These are phyloP conservation scores for Penicillium sp. DNA, from an alignment of 2,329 filamentous ascomycete genomes.

Conservation along the genomic window DNA sequence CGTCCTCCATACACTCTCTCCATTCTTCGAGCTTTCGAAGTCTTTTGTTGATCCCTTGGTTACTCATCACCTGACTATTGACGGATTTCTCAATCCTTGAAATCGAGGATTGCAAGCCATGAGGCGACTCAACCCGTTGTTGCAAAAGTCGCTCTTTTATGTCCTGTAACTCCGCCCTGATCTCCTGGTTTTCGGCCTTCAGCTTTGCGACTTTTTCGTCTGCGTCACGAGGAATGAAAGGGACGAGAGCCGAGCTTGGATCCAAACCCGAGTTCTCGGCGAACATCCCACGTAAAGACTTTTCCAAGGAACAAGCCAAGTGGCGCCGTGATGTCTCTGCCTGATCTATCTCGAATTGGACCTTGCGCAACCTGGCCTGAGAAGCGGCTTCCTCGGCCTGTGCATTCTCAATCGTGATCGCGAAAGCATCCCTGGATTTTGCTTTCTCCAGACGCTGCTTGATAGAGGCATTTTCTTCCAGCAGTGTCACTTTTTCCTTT, in stretches of 20 bases:
- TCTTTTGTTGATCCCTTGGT: neutral
- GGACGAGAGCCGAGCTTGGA: neutral
- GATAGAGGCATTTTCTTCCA: neutral
- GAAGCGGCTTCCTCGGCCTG: neutral
- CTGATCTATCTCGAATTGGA: neutral
- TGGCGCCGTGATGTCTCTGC: neutral
- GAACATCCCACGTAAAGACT: neutral
- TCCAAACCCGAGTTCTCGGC: neutral
- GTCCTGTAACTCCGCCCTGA: neutral
- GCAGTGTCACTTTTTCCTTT: neutral
- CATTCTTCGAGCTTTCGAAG: neutral
- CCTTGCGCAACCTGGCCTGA: neutral
- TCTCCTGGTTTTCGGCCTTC: slow-evolving; percentile 10
- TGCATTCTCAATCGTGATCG: neutral
- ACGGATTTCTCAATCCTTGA: slow-evolving; percentile 3
- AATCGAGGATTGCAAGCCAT: neutral
- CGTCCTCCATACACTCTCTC: neutral
- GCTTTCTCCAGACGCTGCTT: slow-evolving; percentile 1
- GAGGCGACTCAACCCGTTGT: neutral
- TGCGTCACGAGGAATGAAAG: neutral
- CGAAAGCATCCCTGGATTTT: neutral
- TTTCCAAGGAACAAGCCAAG: neutral
- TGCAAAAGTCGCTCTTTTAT: neutral
- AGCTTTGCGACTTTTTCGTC: slow-evolving; percentile 13
- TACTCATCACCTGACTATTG: neutral